Percentiles rank a stretch among this genome's conserved stretches.
Evolutionary conservation across 768 basidiomycete species (phyloP).

Genomic region (Lactifluus rugatus): DNA sequence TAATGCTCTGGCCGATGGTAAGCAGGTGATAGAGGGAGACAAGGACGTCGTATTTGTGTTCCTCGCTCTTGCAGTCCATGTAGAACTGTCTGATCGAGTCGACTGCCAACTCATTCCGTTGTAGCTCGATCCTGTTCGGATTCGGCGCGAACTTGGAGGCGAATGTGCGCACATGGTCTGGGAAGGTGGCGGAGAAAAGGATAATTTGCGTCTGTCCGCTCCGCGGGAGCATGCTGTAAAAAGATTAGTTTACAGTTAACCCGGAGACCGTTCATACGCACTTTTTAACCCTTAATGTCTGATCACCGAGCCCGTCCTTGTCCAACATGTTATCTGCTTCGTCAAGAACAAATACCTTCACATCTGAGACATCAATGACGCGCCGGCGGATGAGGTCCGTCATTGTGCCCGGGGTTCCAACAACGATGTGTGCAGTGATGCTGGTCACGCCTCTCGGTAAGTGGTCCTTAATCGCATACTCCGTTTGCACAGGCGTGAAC

Average conservation of each 20-base stretch:
- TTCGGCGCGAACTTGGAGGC: conserved; percentile 87
- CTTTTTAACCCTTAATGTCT: conserved; percentile 92
- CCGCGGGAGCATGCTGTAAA: conserved; percentile 47
- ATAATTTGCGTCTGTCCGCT: conserved; percentile 63
- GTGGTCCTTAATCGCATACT: conserved; percentile 91
- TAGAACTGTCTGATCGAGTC: conserved; percentile 95
- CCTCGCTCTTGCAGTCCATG: conserved; percentile 88
- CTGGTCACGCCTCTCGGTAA: conserved; percentile 53
- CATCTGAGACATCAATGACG: conserved; percentile 66
- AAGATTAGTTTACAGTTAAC: not conserved
- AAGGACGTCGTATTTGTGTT: conserved; percentile 92
- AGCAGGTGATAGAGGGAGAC: conserved; percentile 82
- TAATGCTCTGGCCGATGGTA: conserved; percentile 97
- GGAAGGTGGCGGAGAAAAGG: conserved; percentile 97
- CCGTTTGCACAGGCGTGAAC: conserved; percentile 86
- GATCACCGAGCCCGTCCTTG: conserved; percentile 87
- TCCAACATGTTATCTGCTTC: conserved; percentile 99
- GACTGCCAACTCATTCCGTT: conserved; percentile 88
- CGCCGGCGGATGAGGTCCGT: conserved; percentile 70
- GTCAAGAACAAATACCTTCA: conserved; percentile 93
- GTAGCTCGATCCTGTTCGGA: conserved; percentile 93
- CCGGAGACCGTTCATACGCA: conserved; percentile 30
- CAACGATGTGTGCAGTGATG: conserved; percentile 82
- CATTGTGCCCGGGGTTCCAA: conserved; percentile 96
- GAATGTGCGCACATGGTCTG: conserved; percentile 85